phyloP scores from a whole-genome alignment of 1,284 basidiomycete genomes.

The Ustilago hordei region DNA sequence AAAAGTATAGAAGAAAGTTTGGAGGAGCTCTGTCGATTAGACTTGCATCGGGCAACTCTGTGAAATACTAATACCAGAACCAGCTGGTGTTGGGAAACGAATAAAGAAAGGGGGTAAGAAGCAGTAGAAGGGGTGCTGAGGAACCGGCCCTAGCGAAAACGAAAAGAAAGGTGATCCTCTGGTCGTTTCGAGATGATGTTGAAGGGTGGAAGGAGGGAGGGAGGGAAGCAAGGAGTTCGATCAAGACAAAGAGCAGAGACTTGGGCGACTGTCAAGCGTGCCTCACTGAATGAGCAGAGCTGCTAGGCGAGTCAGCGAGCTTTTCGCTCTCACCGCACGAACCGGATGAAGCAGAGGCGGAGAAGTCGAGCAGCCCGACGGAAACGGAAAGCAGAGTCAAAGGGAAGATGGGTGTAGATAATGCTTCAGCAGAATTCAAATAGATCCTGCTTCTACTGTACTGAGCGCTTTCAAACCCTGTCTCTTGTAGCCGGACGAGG shows the following conservation, averaged over 20 bases:
- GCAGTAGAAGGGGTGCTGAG: neutral
- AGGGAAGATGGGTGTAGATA: too few species aligned
- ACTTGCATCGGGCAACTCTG: slow-evolving; percentile 11
- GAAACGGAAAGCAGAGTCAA: too few species aligned
- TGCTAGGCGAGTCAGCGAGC: too few species aligned
- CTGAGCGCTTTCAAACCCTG: too few species aligned
- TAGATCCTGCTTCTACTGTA: neutral
- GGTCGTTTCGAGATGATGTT: neutral
- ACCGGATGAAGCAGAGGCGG: too few species aligned
- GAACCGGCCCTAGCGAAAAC: slow-evolving; percentile 18
- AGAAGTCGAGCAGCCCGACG: too few species aligned
- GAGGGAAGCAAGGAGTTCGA: neutral
- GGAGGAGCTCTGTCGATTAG: neutral
- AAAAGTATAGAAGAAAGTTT: neutral
- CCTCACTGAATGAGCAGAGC: too few species aligned
- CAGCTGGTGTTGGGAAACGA: slow-evolving; percentile 1
- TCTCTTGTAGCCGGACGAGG: too few species aligned
- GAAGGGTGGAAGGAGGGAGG: slow-evolving; percentile 21
- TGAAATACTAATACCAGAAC: neutral
- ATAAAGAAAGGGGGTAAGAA: neutral
- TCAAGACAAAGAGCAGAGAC: neutral
- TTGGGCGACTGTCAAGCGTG: too few species aligned
- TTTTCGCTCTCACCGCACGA: too few species aligned
- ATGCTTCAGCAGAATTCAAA: neutral
- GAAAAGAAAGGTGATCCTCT: slow-evolving; percentile 6